phyloP scores from a whole-genome alignment of 805 yeast genomes.

The Yarrowia phangngaensis region DNA sequence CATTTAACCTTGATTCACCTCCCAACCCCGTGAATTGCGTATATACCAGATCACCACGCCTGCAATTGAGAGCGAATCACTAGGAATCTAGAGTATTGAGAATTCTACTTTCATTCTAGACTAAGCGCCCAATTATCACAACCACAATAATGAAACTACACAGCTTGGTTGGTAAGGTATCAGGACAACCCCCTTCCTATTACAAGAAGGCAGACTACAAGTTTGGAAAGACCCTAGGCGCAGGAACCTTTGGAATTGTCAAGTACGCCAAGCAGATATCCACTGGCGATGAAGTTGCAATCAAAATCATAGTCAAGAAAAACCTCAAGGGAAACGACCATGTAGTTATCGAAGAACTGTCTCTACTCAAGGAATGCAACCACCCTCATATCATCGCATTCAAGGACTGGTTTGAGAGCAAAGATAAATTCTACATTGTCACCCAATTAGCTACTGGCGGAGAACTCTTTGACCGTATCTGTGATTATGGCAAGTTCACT shows the following conservation, averaged over 20 bases:
- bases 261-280: constrained; percentile 58
- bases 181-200: constrained; percentile 72
- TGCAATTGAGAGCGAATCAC: no score
- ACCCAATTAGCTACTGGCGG: constrained; percentile 97
- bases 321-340: constrained; percentile 75
- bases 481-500: constrained; percentile 75
- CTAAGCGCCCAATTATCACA: no score
- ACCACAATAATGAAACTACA: constrained; percentile 31
- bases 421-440: constrained; percentile 86
- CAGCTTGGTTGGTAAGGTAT: constrained; percentile 48
- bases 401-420: constrained; percentile 89
- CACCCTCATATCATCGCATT: constrained; percentile 90
- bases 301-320: constrained; percentile 82
- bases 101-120: no score
- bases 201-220: constrained; percentile 63
- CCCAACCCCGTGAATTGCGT: no score
- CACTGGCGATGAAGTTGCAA: constrained; percentile 72
- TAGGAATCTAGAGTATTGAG: no score
- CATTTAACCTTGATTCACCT: no score
- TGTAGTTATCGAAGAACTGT: constrained; percentile 74
- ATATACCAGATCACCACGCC: no score
- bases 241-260: constrained; percentile 93
- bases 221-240: constrained; percentile 83
- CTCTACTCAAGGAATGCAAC: constrained; percentile 58
- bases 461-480: constrained; percentile 84